These are phyloP conservation scores for Exophiala sp. DNA, from an alignment of 2,329 filamentous ascomycete species.

Conservation along the genomic window DNA sequence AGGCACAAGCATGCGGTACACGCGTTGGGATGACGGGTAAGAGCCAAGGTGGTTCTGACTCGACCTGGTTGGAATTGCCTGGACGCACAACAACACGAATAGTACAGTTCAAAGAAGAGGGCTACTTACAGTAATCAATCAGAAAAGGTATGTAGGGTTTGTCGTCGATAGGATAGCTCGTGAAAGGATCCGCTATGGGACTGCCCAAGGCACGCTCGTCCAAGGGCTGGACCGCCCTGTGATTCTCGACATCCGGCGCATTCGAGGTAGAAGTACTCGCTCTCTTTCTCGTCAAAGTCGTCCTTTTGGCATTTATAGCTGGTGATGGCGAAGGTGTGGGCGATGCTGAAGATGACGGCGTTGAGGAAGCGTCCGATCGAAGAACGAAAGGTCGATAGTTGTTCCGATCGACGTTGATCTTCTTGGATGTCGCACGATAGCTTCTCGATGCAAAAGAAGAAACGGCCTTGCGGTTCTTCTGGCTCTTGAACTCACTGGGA, in stretches of 20 bases:
- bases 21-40: background rate
- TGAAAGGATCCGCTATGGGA: conserved; percentile 13
- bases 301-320: background rate
- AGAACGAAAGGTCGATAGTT: conserved; percentile 17
- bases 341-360: background rate
- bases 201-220: conserved; percentile 12
- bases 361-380: background rate
- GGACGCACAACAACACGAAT: background rate
- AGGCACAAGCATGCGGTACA: background rate
- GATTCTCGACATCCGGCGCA: background rate
- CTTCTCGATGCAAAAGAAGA: conserved; percentile 22
- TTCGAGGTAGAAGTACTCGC: background rate
- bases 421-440: conserved; percentile 18
- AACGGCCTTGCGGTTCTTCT: conserved; percentile 15
- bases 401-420: conserved; percentile 13
- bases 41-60: background rate
- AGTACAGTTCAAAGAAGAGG: background rate
- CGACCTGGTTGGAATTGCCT: background rate
- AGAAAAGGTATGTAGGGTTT: conserved; percentile 17
- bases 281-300: background rate
- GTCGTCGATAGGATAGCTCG: conserved; percentile 9
- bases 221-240: conserved; percentile 1
- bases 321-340: background rate
- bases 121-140: conserved; percentile 18
- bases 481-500: conserved; percentile 16